Evolutionary conservation across 768 basidiomycete genomes (phyloP), one percentile per base, ranked within the genome.

Genomic region (Serendipita vermifera): DNA sequence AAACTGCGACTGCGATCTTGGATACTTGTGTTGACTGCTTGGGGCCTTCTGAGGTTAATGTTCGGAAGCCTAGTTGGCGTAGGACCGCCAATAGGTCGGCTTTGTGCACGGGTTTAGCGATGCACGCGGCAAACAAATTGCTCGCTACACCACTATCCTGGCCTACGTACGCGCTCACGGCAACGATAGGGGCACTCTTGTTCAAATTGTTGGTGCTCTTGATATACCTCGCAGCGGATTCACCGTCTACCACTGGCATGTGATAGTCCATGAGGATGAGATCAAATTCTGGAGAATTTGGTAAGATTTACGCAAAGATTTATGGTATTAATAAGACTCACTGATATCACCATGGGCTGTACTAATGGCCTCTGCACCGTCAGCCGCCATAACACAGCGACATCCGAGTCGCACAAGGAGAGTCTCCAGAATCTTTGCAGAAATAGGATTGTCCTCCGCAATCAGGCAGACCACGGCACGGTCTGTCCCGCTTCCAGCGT

Each of bases 291-390:
- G 67, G 29, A 20, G 32, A 31, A 26, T 41, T 7, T 7, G 57
- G 59, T 69, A 63, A 72, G 22, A 27, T 17, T 3, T 13, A 27
- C 15, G 36, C 61, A 59, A 22, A 60, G 58, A 13, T 15, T 38
- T 9, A 3, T 3, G n/a, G 26, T 26, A 33, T 53, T 61, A 57
- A 29, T 54, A 59, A 55, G 38, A 79, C 89, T 72, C 66, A 96
- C 92, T 91, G 71, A 97, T 96, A 64, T 93, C 91, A 41, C 91
- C 90, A 81, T 96, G 92, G 2, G 93, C 92, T 51, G 97, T 89
- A 61, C 92, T 90, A 64, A 98, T 85, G 20, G 96, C 96, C 69
- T 96, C 91, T 3, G 93, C 90, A 5, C 96, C 96, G 70, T 98
- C 92, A 38, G 90, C 81, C 15, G 97, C 96, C 6, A 97, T 87